These are phyloP conservation scores for Pelagomonas calceolata DNA, from an alignment of 108 stramenopile species.

Conservation along the genomic window DNA sequence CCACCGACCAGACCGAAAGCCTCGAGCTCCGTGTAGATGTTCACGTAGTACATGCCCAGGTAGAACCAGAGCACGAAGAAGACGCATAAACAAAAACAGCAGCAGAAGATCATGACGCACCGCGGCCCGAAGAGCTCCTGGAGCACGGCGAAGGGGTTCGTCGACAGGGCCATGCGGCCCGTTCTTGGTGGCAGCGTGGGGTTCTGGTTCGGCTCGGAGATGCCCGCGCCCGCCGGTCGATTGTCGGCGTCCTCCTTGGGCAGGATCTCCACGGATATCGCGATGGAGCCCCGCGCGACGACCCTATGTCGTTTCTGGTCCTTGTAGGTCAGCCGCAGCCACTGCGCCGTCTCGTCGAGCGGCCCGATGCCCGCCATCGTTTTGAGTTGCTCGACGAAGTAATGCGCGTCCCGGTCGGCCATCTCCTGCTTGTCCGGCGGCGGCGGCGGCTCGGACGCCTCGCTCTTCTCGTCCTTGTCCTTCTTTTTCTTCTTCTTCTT, in stretches of 20 bases:
- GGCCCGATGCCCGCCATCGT: constrained; percentile 5
- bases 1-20: background rate
- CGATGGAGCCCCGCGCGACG: background rate
- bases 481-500: background rate
- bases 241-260: constrained; percentile 33
- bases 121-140: constrained; percentile 25
- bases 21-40: background rate
- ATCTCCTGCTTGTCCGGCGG: background rate
- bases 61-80: constrained; percentile 11
- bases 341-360: background rate
- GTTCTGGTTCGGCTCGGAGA: constrained; percentile 37
- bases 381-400: constrained; percentile 3
- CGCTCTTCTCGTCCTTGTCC: constrained; percentile 3
- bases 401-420: constrained; percentile 1
- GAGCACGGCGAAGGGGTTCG: constrained; percentile 31
- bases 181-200: constrained; percentile 38
- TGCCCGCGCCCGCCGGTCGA: constrained; percentile 27
- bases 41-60: constrained; percentile 20
- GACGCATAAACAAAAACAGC: constrained; percentile 12
- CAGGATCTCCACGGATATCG: constrained; percentile 13
- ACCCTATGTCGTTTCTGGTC: background rate
- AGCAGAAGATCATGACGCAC: constrained; percentile 20
- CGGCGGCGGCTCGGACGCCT: background rate
- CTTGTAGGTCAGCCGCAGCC: background rate
- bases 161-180: constrained; percentile 34